Conservation (phyloP, 768 basidiomycete species). For the Hortiboletus campestris region DNA sequence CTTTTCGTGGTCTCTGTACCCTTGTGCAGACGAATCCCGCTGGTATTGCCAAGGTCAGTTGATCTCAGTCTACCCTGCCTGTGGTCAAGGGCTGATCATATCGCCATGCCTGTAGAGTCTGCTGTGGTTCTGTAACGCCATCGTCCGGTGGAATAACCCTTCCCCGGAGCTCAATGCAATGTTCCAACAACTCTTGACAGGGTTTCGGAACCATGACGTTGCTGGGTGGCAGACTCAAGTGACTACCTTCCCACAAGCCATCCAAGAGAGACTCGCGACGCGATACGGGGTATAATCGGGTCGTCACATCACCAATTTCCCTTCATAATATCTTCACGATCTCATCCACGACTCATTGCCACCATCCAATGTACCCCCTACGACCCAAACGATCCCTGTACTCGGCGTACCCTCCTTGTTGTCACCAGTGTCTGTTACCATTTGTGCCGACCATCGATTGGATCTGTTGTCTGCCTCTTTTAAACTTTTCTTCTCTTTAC, state of each 20-base stretch:
- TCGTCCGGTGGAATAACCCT: constrained; percentile 92
- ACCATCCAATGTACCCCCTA: constrained; percentile 11
- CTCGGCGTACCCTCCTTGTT: constrained; percentile 12
- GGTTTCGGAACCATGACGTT: constrained; percentile 87
- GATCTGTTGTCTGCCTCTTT: constrained; percentile 16
- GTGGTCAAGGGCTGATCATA: constrained; percentile 3
- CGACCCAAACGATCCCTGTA: constrained; percentile 10
- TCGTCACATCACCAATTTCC: background rate
- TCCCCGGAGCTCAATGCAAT: constrained; percentile 89
- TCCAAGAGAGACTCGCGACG: constrained; percentile 81
- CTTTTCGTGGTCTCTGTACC: constrained; percentile 95
- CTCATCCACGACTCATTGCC: constrained; percentile 9
- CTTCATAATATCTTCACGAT: constrained; percentile 13
- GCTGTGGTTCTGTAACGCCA: constrained; percentile 97
- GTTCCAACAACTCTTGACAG: constrained; percentile 87
- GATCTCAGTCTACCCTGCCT: background rate
- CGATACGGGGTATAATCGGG: constrained; percentile 77
- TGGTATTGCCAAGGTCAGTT: constrained; percentile 84
- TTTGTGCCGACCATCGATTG: constrained; percentile 31
- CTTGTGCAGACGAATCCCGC: constrained; percentile 93
- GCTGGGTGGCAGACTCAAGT: constrained; percentile 85
- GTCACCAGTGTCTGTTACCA: constrained; percentile 20
- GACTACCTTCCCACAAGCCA: constrained; percentile 78
- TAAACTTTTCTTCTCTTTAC: background rate
- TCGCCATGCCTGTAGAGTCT: constrained; percentile 58